Conservation (phyloP, 2,329 filamentous ascomycete species). For the Plectosphaerella plurivora region DNA sequence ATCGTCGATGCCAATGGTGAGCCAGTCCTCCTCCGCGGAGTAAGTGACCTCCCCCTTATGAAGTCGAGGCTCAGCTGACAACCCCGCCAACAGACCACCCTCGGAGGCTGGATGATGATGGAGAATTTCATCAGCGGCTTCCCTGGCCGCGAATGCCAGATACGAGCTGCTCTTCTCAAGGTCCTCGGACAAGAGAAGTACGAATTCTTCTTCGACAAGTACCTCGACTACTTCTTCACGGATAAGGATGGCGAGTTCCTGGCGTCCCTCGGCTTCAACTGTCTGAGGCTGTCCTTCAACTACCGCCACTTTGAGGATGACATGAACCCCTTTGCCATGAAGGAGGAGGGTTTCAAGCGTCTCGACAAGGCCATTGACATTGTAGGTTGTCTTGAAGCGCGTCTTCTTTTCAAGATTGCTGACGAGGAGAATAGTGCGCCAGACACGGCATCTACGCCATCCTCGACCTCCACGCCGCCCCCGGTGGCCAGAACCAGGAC, state of each 20-base stretch:
- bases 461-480: slow-evolving; percentile 38
- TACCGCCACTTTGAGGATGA: slow-evolving; percentile 53
- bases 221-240: slow-evolving; percentile 54
- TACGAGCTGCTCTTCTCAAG: slow-evolving; percentile 46
- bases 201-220: slow-evolving; percentile 56
- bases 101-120: slow-evolving; percentile 36
- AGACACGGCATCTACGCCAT: slow-evolving; percentile 38
- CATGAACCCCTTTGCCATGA: slow-evolving; percentile 42
- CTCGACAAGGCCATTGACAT: slow-evolving; percentile 44
- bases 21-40: slow-evolving; percentile 36
- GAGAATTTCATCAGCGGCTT: slow-evolving; percentile 64
- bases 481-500: slow-evolving; percentile 42
- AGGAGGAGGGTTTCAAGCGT: slow-evolving; percentile 41
- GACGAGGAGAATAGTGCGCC: slow-evolving; percentile 24
- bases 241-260: slow-evolving; percentile 55
- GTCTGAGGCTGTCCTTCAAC: slow-evolving; percentile 56
- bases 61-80: not conserved
- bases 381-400: not conserved
- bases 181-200: slow-evolving; percentile 52
- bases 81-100: slow-evolving; percentile 13
- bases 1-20: slow-evolving; percentile 41
- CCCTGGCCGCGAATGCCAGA: slow-evolving; percentile 52
- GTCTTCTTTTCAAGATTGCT: slow-evolving; percentile 14
- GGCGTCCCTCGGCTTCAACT: slow-evolving; percentile 51
- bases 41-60: not conserved